A percentile compares a stretch with the other conserved stretches of the same genome.
Conservation (phyloP, 2,329 filamentous ascomycete species). For the Aspergillus pseudoglaucus region DNA sequence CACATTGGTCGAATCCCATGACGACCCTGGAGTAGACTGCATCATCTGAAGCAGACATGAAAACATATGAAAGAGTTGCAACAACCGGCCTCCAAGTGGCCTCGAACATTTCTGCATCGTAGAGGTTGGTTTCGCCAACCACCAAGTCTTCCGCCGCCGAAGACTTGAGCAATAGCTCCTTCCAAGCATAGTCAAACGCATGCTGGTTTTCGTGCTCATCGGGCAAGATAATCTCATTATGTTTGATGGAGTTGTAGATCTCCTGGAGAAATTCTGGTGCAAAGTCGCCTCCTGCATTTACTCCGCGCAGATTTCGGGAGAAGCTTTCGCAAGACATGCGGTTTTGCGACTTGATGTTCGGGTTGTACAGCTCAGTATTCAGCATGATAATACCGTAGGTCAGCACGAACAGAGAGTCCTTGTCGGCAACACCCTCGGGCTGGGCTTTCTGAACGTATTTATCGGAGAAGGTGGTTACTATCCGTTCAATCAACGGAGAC, state of each 20-base stretch:
- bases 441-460: constrained; percentile 68
- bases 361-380: constrained; percentile 95
- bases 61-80: constrained; percentile 92
- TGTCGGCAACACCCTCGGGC: constrained; percentile 70
- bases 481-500: constrained; percentile 84
- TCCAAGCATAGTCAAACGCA: constrained; percentile 96
- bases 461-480: constrained; percentile 79
- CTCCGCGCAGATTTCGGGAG: constrained; percentile 78
- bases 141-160: constrained; percentile 66
- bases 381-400: constrained; percentile 97
- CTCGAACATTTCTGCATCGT: constrained; percentile 95
- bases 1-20: constrained; percentile 92
- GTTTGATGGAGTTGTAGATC: constrained; percentile 87
- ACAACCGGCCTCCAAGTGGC: constrained; percentile 94
- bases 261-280: constrained; percentile 71
- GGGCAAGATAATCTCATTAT: constrained; percentile 90
- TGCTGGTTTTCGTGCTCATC: constrained; percentile 97
- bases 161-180: constrained; percentile 82
- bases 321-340: constrained; percentile 85
- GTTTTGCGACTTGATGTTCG: constrained; percentile 66
- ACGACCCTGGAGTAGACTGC: constrained; percentile 90
- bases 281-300: constrained; percentile 82
- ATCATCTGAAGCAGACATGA: constrained; percentile 97
- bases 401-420: constrained; percentile 82
- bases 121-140: constrained; percentile 85